Percentiles rank a stretch among this genome's conserved stretches.
Conservation (phyloP, 257 asterid genomes). For the Petrea volubilis region DNA sequence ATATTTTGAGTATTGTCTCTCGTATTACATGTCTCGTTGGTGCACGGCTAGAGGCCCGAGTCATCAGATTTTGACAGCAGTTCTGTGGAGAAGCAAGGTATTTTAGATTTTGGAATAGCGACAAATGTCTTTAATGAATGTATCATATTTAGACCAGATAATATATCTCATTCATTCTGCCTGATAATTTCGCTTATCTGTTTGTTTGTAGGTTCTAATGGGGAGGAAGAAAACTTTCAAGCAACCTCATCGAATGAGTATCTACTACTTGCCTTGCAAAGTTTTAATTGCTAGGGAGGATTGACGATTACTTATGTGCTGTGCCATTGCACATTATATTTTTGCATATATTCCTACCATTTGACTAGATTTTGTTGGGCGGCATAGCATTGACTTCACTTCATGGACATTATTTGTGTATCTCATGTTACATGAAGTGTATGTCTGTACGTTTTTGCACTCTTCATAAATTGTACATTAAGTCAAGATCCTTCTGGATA, state of each 20-base stretch:
- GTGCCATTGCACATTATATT: not conserved
- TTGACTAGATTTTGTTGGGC: not conserved
- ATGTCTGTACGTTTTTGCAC: not conserved
- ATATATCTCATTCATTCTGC: not conserved
- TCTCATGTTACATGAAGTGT: constrained; percentile 1
- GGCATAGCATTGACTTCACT: constrained; percentile 7
- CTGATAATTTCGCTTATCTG: constrained; percentile 20
- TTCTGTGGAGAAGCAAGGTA: constrained; percentile 41
- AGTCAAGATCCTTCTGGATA: not conserved
- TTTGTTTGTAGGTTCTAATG: constrained; percentile 48
- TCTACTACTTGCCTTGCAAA: constrained; percentile 27
- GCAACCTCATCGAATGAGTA: constrained; percentile 52
- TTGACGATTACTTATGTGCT: not conserved
- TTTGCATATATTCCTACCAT: constrained; percentile 8
- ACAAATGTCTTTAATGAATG: constrained; percentile 4
- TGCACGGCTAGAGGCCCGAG: constrained; percentile 37
- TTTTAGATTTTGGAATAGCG: constrained; percentile 5
- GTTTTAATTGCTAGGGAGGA: constrained; percentile 13
- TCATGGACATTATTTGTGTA: not conserved
- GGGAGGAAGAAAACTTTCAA: constrained; percentile 37
- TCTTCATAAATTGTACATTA: not conserved
- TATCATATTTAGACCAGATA: not conserved
- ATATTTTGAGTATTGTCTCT: not conserved
- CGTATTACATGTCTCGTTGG: not conserved
- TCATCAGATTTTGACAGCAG: constrained; percentile 35